phyloP scores from a whole-genome alignment of 139 green algal genomes.

The Mesotaenium endlicherianum region DNA sequence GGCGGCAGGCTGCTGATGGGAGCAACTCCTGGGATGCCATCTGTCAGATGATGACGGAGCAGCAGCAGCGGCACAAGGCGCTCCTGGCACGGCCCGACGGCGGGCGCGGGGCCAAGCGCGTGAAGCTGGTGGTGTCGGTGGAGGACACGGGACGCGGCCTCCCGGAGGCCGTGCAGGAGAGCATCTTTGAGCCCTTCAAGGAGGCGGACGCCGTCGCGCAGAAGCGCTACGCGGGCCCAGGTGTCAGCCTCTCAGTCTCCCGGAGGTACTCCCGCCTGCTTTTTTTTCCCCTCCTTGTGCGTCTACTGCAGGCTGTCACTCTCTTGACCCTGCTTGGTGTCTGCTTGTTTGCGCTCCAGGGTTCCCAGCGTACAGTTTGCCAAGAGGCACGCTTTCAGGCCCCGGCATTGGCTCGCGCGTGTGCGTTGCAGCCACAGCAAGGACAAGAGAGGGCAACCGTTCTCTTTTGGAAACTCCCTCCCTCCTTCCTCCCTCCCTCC shows the following conservation, averaged over 20 bases:
- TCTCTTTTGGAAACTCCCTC: too few species aligned
- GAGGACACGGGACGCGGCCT: conserved; percentile 27
- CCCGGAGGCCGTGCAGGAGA: background rate
- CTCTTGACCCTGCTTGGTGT: too few species aligned
- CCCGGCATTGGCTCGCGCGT: too few species aligned
- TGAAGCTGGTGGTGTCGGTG: conserved; percentile 22
- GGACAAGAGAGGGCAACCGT: too few species aligned
- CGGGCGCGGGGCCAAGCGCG: too few species aligned
- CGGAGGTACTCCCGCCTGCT: too few species aligned
- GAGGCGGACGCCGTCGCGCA: background rate
- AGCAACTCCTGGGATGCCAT: conserved; percentile 23
- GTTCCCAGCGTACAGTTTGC: too few species aligned
- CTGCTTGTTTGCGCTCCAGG: too few species aligned
- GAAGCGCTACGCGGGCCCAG: background rate
- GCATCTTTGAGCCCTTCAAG: conserved; percentile 4
- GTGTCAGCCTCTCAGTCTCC: background rate
- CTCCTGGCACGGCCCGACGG: background rate
- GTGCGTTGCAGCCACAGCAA: too few species aligned
- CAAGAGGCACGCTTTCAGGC: too few species aligned
- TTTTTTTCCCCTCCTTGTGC: too few species aligned
- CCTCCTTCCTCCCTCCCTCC: background rate
- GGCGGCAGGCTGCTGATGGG: conserved; percentile 3
- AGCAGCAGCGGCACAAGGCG: background rate
- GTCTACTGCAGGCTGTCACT: too few species aligned
- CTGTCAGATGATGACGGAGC: conserved; percentile 6